Evolutionary conservation across 1,284 basidiomycete species (phyloP).

Genomic region (Apiotrichum veenhuisii): DNA sequence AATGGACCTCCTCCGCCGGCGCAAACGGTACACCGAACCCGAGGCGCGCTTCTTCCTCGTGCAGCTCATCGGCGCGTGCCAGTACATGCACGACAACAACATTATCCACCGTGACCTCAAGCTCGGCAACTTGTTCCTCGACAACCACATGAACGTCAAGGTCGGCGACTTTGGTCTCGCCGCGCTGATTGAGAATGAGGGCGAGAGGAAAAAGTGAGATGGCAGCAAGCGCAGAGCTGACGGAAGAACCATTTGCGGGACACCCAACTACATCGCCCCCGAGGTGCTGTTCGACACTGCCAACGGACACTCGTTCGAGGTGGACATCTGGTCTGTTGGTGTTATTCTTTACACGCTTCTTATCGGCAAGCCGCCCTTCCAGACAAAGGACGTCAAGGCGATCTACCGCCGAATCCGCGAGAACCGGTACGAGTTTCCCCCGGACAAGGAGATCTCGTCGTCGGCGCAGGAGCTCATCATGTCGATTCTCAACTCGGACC

Average conservation of each 20-base stretch:
- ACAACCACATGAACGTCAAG: slow-evolving; percentile 88
- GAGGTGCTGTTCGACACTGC: slow-evolving; percentile 95
- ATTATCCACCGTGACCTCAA: slow-evolving; percentile 97
- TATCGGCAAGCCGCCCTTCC: slow-evolving; percentile 92
- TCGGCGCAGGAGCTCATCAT: slow-evolving; percentile 76
- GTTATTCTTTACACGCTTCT: slow-evolving; percentile 95
- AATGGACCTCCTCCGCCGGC: slow-evolving; percentile 85
- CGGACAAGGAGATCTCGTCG: slow-evolving; percentile 66
- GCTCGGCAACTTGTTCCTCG: slow-evolving; percentile 92
- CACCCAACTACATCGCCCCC: slow-evolving; percentile 97
- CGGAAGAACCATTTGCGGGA: slow-evolving; percentile 84
- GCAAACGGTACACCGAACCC: slow-evolving; percentile 84
- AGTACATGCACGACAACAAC: slow-evolving; percentile 92
- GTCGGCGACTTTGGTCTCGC: slow-evolving; percentile 97
- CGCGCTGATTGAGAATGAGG: slow-evolving; percentile 90
- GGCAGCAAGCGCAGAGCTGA: slow-evolving; percentile 1
- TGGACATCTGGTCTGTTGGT: slow-evolving; percentile 96
- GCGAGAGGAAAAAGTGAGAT: slow-evolving; percentile 89
- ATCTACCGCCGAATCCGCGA: slow-evolving; percentile 94
- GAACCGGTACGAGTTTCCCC: slow-evolving; percentile 89
- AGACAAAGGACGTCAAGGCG: slow-evolving; percentile 93
- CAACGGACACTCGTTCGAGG: slow-evolving; percentile 96
- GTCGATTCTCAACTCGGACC: slow-evolving; percentile 78
- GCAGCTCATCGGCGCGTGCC: slow-evolving; percentile 90
- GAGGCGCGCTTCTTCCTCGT: slow-evolving; percentile 90